These are phyloP conservation scores for Plantago lanceolata DNA, from an alignment of 305 asterid genomes.

Conservation along the genomic window DNA sequence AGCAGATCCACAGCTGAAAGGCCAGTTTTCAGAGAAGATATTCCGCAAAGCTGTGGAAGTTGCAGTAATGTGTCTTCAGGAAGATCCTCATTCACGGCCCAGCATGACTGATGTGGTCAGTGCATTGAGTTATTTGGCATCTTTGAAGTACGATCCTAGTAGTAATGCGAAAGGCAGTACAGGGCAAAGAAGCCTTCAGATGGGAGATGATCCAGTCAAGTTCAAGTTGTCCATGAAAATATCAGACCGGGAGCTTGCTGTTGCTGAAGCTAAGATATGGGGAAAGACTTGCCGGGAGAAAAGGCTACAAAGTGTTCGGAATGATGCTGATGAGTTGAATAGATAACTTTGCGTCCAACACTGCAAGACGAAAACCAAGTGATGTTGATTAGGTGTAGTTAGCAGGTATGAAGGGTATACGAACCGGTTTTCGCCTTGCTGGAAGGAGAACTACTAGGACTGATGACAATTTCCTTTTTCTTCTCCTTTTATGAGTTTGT, in stretches of 20 bases:
- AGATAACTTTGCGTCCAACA: constrained; percentile 3
- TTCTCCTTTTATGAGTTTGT: too few species aligned
- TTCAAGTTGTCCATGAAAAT: constrained; percentile 24
- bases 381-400: neutral
- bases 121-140: constrained; percentile 25
- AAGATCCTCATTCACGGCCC: constrained; percentile 35
- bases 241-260: constrained; percentile 59
- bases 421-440: too few species aligned
- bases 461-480: too few species aligned
- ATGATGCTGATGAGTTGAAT: constrained; percentile 15
- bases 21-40: constrained; percentile 21
- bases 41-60: constrained; percentile 26
- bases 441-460: too few species aligned
- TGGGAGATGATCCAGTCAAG: constrained; percentile 2
- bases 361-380: neutral
- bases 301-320: constrained; percentile 5
- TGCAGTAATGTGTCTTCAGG: constrained; percentile 32
- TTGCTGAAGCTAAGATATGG: constrained; percentile 84
- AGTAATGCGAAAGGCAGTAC: neutral
- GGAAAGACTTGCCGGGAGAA: constrained; percentile 50
- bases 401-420: too few species aligned
- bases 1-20: constrained; percentile 34
- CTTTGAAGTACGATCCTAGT: constrained; percentile 21
- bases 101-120: constrained; percentile 27
- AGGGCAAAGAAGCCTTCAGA: neutral